A percentile compares a stretch with the other conserved stretches of the same genome.
These are phyloP conservation scores for Cicer arietinum DNA, from an alignment of 306 rosid species.

Conservation along the genomic window DNA sequence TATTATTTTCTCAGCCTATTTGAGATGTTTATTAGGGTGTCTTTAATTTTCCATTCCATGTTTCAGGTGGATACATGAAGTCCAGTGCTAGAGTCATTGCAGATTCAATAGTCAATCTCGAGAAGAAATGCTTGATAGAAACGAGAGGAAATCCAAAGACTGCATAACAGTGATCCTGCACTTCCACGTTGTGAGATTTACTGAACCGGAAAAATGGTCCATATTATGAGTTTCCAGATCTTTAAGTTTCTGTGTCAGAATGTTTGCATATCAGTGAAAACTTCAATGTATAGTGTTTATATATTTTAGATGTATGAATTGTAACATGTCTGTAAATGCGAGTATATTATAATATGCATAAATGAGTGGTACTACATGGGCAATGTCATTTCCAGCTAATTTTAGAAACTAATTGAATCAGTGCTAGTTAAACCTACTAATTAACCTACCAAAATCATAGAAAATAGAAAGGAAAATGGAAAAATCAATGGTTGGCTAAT, in stretches of 20 bases:
- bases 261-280: slow-evolving; percentile 31
- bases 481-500: too few species aligned
- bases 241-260: neutral
- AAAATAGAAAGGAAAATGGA: too few species aligned
- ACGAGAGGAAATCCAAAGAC: slow-evolving; percentile 37
- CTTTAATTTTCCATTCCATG: slow-evolving; percentile 15
- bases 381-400: neutral
- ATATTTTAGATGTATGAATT: slow-evolving; percentile 7
- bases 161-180: slow-evolving; percentile 31
- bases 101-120: slow-evolving; percentile 80
- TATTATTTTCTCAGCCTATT: slow-evolving; percentile 15
- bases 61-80: slow-evolving; percentile 96
- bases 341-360: neutral
- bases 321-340: slow-evolving; percentile 34
- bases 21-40: slow-evolving; percentile 24
- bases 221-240: slow-evolving; percentile 23
- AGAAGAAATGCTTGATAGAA: slow-evolving; percentile 70
- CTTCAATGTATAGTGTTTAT: slow-evolving; percentile 7
- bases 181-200: slow-evolving; percentile 16
- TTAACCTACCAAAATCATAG: too few species aligned
- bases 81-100: slow-evolving; percentile 90
- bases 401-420: too few species aligned
- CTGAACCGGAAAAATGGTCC: slow-evolving; percentile 18
- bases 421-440: too few species aligned
- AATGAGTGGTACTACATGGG: slow-evolving; percentile 23